phyloP scores from a whole-genome alignment of 164 flowering plant genomes.

The Vitis rupestris region DNA sequence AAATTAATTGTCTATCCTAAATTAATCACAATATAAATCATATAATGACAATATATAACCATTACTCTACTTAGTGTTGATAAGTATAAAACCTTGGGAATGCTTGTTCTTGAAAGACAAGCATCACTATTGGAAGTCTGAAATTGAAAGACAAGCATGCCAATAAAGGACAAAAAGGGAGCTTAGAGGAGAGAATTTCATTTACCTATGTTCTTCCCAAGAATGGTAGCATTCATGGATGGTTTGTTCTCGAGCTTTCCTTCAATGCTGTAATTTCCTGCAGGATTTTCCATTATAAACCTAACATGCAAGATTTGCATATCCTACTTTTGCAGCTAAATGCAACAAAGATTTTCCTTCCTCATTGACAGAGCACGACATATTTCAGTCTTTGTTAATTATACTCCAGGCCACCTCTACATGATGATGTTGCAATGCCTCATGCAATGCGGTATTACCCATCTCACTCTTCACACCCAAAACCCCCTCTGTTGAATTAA shows the following conservation, averaged over 20 bases:
- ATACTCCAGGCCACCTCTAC: slow-evolving; percentile 8
- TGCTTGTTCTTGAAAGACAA: too few species aligned
- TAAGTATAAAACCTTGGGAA: too few species aligned
- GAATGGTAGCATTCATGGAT: slow-evolving; percentile 15
- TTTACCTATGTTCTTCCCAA: slow-evolving; percentile 2
- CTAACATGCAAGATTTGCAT: slow-evolving; percentile 1
- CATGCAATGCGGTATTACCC: slow-evolving; percentile 9
- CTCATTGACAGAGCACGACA: neutral
- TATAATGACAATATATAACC: too few species aligned
- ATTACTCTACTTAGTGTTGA: too few species aligned
- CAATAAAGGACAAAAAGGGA: neutral
- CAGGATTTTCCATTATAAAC: slow-evolving; percentile 3
- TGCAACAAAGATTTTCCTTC: slow-evolving; percentile 15
- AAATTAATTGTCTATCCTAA: too few species aligned
- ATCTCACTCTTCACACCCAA: neutral
- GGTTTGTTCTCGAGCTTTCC: neutral
- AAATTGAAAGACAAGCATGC: neutral
- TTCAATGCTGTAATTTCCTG: neutral
- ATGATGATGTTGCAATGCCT: slow-evolving; percentile 4
- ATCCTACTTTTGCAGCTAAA: slow-evolving; percentile 18
- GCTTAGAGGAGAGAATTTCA: too few species aligned
- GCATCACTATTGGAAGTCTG: neutral
- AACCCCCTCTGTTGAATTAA: neutral
- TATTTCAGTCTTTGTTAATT: neutral
- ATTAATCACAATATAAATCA: too few species aligned